A percentile compares a stretch with the other conserved stretches of the same genome.
These are phyloP conservation scores for Serendipita sp. DNA, from an alignment of 768 basidiomycete genomes.

Conservation along the genomic window DNA sequence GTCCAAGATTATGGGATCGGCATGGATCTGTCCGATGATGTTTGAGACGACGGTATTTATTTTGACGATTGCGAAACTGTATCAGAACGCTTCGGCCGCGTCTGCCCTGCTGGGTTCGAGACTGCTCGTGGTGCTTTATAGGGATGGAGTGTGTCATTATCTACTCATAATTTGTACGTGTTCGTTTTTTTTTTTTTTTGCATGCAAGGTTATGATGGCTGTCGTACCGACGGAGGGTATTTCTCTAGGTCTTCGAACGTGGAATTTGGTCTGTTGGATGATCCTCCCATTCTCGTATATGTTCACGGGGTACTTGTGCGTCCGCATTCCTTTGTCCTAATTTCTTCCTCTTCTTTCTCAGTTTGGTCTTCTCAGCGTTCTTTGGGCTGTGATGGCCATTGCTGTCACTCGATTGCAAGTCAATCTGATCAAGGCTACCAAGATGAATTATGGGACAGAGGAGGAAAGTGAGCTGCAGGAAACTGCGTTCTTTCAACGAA, in stretches of 20 bases:
- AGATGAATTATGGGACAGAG: too few species aligned
- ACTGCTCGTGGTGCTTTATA: not conserved
- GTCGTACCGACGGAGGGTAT: too few species aligned
- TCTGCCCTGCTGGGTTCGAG: not conserved
- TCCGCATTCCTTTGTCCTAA: too few species aligned
- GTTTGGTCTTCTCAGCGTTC: too few species aligned
- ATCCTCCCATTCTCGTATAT: not conserved
- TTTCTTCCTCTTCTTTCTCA: too few species aligned
- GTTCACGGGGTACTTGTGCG: not conserved
- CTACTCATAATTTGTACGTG: not conserved
- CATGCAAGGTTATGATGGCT: too few species aligned
- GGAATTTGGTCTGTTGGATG: not conserved
- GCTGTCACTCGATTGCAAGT: too few species aligned
- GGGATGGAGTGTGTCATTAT: not conserved
- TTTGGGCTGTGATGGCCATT: too few species aligned
- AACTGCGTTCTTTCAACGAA: too few species aligned
- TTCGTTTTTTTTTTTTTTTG: too few species aligned
- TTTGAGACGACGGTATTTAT: not conserved
- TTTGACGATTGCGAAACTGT: constrained; percentile 1
- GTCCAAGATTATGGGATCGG: not conserved
- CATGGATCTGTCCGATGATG: not conserved
- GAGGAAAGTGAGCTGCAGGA: too few species aligned
- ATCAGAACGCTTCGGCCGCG: not conserved
- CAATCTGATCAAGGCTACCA: too few species aligned
- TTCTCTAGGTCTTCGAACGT: not conserved